These are phyloP conservation scores for Chloromonas sp. DNA, from an alignment of 163 green algal genomes.

Conservation along the genomic window DNA sequence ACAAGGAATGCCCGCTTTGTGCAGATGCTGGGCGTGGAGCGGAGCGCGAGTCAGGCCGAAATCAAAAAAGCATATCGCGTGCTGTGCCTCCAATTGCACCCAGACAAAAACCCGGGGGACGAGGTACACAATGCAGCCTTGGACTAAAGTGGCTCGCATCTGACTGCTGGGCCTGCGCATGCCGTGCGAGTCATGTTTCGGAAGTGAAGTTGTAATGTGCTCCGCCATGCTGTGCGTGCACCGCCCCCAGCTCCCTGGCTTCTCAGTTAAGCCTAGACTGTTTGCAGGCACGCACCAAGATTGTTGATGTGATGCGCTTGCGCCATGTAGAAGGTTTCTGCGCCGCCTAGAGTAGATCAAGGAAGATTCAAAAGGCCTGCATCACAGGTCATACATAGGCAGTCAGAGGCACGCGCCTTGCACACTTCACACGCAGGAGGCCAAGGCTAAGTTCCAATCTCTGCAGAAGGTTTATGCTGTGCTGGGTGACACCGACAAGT, in stretches of 20 bases:
- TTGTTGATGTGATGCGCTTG: no score
- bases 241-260: no score
- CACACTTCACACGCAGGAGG: slow-evolving; percentile 32
- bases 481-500: slow-evolving; percentile 77
- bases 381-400: background rate
- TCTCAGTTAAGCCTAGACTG: no score
- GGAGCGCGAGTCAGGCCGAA: slow-evolving; percentile 44
- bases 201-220: background rate
- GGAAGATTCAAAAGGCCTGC: background rate
- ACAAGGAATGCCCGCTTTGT: no score
- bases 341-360: no score
- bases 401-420: background rate
- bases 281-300: no score
- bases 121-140: slow-evolving; percentile 7
- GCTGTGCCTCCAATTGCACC: slow-evolving; percentile 80
- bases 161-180: background rate
- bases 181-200: background rate
- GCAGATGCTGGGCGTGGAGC: slow-evolving; percentile 56
- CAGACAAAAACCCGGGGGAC: slow-evolving; percentile 78
- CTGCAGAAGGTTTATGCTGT: slow-evolving; percentile 83
- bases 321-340: no score
- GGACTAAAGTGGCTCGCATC: no score
- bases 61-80: slow-evolving; percentile 85
- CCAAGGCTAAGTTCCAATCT: slow-evolving; percentile 77
- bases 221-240: background rate